Percentiles rank a stretch among this genome's conserved stretches.
Conservation (phyloP, 169 alveolate species). For the Theileria parva region DNA sequence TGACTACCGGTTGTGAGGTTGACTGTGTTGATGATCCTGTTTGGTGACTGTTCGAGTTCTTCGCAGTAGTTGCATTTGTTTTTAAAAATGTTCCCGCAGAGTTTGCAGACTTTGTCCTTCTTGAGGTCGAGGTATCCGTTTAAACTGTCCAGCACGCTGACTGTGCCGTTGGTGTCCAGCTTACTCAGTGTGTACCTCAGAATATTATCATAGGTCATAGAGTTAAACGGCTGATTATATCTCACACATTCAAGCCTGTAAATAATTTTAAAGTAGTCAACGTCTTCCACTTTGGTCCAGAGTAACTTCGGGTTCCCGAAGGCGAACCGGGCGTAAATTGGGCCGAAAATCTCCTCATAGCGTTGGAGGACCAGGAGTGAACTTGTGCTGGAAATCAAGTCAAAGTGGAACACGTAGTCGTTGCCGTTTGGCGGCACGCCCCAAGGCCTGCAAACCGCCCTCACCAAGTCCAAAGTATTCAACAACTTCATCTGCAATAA, state of each 20-base stretch:
- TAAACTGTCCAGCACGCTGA: neutral
- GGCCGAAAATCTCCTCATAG: conserved; percentile 52
- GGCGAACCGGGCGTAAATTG: conserved; percentile 15
- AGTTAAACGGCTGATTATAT: conserved; percentile 45
- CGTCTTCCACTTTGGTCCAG: conserved; percentile 57
- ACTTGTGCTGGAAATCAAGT: conserved; percentile 41
- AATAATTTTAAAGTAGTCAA: conserved; percentile 58
- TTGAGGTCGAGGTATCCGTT: neutral
- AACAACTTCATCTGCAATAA: conserved; percentile 61
- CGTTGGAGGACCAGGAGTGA: conserved; percentile 21
- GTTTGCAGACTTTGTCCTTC: neutral
- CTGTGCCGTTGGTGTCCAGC: conserved; percentile 18
- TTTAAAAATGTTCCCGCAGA: neutral
- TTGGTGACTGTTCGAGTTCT: neutral
- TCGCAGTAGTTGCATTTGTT: conserved; percentile 1
- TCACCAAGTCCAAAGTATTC: conserved; percentile 54
- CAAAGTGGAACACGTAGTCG: conserved; percentile 59
- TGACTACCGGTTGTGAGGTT: too few species aligned
- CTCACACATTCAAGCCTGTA: conserved; percentile 60
- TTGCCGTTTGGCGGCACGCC: conserved; percentile 64
- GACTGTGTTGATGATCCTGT: neutral
- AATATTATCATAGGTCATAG: conserved; percentile 34
- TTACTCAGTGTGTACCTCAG: conserved; percentile 40
- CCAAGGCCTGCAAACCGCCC: conserved; percentile 67
- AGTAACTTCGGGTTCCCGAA: conserved; percentile 49